phyloP scores from a whole-genome alignment of 2,329 filamentous ascomycete species.

The Trichoderma afroharzianum region DNA sequence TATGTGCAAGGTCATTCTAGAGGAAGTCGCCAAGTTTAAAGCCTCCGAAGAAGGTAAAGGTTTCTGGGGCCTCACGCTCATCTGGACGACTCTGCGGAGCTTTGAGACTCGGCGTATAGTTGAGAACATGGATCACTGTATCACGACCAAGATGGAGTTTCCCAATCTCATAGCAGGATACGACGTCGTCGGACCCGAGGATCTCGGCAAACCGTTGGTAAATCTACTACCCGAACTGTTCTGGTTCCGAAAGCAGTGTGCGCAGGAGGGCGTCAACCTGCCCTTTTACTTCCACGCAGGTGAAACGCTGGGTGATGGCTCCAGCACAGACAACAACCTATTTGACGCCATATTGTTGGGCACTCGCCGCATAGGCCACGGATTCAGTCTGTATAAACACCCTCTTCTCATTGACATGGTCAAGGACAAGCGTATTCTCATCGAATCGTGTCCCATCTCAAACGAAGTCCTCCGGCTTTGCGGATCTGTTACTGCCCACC shows the following conservation, averaged over 20 bases:
- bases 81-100: slow-evolving; percentile 74
- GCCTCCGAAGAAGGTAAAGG: slow-evolving; percentile 62
- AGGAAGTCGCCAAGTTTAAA: slow-evolving; percentile 77
- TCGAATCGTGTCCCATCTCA: slow-evolving; percentile 88
- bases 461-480: slow-evolving; percentile 84
- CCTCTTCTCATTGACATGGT: slow-evolving; percentile 85
- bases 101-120: slow-evolving; percentile 63
- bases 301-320: slow-evolving; percentile 74
- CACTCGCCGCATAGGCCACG: slow-evolving; percentile 85
- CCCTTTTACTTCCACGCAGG: slow-evolving; percentile 97
- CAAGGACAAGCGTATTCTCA: slow-evolving; percentile 79
- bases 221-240: slow-evolving; percentile 82
- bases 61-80: slow-evolving; percentile 83
- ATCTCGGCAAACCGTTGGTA: slow-evolving; percentile 68
- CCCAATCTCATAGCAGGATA: slow-evolving; percentile 81
- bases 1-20: slow-evolving; percentile 69
- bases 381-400: slow-evolving; percentile 85
- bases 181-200: slow-evolving; percentile 87
- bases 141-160: slow-evolving; percentile 73
- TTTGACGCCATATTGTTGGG: slow-evolving; percentile 87
- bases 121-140: slow-evolving; percentile 82
- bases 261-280: slow-evolving; percentile 71
- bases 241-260: slow-evolving; percentile 88
- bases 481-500: slow-evolving; percentile 70
- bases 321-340: slow-evolving; percentile 72